Evolutionary conservation across 2,329 filamentous ascomycete genomes (phyloP).

Genomic region (Botrytis galanthina): DNA sequence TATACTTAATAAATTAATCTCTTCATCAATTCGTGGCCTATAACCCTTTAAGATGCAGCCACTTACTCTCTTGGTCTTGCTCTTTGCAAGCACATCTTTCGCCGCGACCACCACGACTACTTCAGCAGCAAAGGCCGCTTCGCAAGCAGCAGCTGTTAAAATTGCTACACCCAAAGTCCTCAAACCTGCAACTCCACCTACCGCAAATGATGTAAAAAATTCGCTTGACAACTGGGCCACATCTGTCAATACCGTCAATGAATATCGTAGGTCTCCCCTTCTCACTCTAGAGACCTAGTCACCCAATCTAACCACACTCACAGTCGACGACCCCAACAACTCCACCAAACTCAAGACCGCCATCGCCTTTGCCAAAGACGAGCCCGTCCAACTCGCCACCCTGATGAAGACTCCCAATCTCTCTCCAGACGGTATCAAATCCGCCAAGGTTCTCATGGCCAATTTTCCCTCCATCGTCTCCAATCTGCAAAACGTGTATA

Average conservation of each 20-base stretch:
- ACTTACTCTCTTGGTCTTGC: slow-evolving; percentile 1
- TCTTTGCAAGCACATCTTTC: slow-evolving; percentile 14
- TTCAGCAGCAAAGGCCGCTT: background rate
- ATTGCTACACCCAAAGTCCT: slow-evolving; percentile 17
- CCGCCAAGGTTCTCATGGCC: slow-evolving; percentile 27
- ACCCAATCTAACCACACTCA: background rate
- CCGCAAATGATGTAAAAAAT: slow-evolving; percentile 23
- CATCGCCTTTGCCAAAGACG: slow-evolving; percentile 27
- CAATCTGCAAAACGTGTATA: slow-evolving; percentile 24
- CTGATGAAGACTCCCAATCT: slow-evolving; percentile 25
- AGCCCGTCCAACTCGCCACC: slow-evolving; percentile 25
- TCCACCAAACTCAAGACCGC: slow-evolving; percentile 22
- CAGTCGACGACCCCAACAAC: slow-evolving; percentile 20
- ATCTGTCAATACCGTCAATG: slow-evolving; percentile 27
- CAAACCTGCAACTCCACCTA: slow-evolving; percentile 24
- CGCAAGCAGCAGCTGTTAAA: slow-evolving; percentile 10
- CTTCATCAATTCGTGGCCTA: background rate
- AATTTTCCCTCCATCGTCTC: slow-evolving; percentile 27
- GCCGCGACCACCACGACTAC: background rate
- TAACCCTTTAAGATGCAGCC: background rate
- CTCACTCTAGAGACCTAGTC: background rate
- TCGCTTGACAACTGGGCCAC: slow-evolving; percentile 25
- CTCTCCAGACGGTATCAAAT: slow-evolving; percentile 20
- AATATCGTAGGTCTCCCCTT: slow-evolving; percentile 22
- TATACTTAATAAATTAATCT: slow-evolving; percentile 1